phyloP scores from a whole-genome alignment of 306 rosid species.

The Ochetophila trinervis region DNA sequence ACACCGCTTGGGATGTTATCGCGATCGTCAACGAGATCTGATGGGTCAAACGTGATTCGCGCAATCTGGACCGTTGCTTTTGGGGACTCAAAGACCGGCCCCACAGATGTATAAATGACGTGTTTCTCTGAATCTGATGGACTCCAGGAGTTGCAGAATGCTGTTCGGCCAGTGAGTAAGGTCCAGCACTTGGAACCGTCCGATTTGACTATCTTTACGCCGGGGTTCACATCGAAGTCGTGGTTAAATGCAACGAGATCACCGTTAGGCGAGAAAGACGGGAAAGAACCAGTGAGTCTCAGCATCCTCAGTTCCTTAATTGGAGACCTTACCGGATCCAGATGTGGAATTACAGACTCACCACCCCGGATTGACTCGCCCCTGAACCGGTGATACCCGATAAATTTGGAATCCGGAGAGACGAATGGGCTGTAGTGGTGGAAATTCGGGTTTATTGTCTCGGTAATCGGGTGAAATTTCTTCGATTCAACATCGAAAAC shows the following conservation, averaged over 20 bases:
- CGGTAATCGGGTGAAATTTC: conserved; percentile 46
- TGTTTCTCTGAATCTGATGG: conserved; percentile 38
- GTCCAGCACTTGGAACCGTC: conserved; percentile 66
- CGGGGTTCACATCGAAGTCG: conserved; percentile 11
- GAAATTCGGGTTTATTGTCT: conserved; percentile 40
- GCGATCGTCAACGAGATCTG: conserved; percentile 30
- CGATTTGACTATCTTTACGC: conserved; percentile 50
- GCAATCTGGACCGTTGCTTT: conserved; percentile 67
- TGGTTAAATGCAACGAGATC: conserved; percentile 56
- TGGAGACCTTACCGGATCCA: conserved; percentile 49
- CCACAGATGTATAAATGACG: conserved; percentile 70
- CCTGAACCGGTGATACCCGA: conserved; percentile 84
- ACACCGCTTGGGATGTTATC: conserved; percentile 31
- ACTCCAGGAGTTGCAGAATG: conserved; percentile 72
- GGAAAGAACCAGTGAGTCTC: conserved; percentile 61
- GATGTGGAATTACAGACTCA: conserved; percentile 50
- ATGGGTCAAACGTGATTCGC: conserved; percentile 44
- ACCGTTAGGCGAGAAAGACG: conserved; percentile 54
- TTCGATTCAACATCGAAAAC: conserved; percentile 40
- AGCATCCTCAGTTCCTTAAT: conserved; percentile 37
- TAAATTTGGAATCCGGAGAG: conserved; percentile 41
- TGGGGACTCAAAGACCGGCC: conserved; percentile 57
- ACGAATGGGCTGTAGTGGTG: conserved; percentile 90
- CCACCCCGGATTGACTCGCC: conserved; percentile 55
- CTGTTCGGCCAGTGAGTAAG: conserved; percentile 43